phyloP scores from a whole-genome alignment of 176 grass and related monocot species.

The Melocanna baccifera region DNA sequence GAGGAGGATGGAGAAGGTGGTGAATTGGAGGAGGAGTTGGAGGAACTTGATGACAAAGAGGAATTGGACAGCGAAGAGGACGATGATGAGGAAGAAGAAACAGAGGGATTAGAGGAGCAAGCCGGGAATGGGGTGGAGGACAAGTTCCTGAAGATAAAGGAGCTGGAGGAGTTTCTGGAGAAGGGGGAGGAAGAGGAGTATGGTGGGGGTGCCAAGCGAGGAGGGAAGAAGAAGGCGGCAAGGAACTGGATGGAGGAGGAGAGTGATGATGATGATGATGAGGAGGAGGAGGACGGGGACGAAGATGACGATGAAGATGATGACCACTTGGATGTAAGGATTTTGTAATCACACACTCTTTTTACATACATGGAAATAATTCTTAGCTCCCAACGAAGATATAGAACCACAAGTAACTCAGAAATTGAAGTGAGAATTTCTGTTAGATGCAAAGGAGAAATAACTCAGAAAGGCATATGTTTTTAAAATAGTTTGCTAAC shows the following conservation, averaged over 20 bases:
- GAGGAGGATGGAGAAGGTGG: constrained; percentile 37
- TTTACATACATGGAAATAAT: not conserved
- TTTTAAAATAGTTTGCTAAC: not conserved
- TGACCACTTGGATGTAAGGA: constrained; percentile 58
- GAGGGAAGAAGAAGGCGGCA: constrained; percentile 31
- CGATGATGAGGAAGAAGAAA: not conserved
- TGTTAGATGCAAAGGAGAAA: not conserved
- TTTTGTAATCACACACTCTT: not conserved
- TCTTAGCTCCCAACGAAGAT: not conserved
- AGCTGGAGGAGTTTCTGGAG: constrained; percentile 59
- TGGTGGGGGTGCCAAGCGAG: constrained; percentile 28
- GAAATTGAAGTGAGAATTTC: not conserved
- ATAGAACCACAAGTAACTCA: not conserved
- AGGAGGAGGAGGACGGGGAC: not conserved
- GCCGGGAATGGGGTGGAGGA: constrained; percentile 53
- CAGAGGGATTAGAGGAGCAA: not conserved
- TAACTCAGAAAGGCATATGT: not conserved
- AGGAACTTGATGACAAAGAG: constrained; percentile 31
- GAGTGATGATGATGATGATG: constrained; percentile 27
- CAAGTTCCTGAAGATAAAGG: constrained; percentile 71
- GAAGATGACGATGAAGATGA: constrained; percentile 40
- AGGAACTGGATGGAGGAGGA: constrained; percentile 46
- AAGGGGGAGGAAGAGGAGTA: constrained; percentile 69
- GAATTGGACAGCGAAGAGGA: constrained; percentile 33
- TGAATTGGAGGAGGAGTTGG: constrained; percentile 33